Percentiles rank a stretch among this genome's conserved stretches.
Conservation (phyloP, 352 stramenopile genomes). For the Phytophthora boehmeriae region DNA sequence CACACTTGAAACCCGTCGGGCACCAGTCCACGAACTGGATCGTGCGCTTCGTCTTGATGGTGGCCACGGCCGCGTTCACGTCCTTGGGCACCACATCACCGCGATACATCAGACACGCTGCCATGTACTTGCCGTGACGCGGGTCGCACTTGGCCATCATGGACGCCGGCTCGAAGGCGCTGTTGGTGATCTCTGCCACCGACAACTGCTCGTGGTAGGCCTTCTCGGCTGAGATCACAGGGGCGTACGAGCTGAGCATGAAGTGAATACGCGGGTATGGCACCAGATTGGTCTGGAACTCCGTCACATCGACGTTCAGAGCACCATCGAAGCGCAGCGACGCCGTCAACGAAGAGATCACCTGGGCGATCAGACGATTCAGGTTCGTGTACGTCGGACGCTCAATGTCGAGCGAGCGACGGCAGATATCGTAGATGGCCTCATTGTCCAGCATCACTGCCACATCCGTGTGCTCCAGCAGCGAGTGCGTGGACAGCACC, state of each 20-base stretch:
- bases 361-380: slow-evolving; percentile 95
- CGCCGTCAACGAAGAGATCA: slow-evolving; percentile 93
- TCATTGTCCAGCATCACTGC: slow-evolving; percentile 49
- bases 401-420: slow-evolving; percentile 83
- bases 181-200: slow-evolving; percentile 97
- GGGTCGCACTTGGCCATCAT: slow-evolving; percentile 84
- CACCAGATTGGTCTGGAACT: slow-evolving; percentile 98
- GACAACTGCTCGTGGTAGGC: slow-evolving; percentile 95
- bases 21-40: slow-evolving; percentile 99
- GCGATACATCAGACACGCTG: slow-evolving; percentile 97
- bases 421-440: slow-evolving; percentile 38
- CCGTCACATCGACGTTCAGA: slow-evolving; percentile 97
- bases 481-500: slow-evolving; percentile 94
- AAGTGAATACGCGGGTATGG: slow-evolving; percentile 98
- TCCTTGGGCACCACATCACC: slow-evolving; percentile 94
- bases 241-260: slow-evolving; percentile 96
- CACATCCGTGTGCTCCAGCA: slow-evolving; percentile 97
- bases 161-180: slow-evolving; percentile 94
- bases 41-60: slow-evolving; percentile 98
- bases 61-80: slow-evolving; percentile 95
- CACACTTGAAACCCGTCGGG: slow-evolving; percentile 97
- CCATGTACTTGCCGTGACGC: slow-evolving; percentile 99
- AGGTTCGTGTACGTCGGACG: slow-evolving; percentile 96
- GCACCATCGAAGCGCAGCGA: slow-evolving; percentile 74
- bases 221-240: slow-evolving; percentile 63